Conservation (phyloP, 1,284 basidiomycete species). For the Veloboletus limbatus region DNA sequence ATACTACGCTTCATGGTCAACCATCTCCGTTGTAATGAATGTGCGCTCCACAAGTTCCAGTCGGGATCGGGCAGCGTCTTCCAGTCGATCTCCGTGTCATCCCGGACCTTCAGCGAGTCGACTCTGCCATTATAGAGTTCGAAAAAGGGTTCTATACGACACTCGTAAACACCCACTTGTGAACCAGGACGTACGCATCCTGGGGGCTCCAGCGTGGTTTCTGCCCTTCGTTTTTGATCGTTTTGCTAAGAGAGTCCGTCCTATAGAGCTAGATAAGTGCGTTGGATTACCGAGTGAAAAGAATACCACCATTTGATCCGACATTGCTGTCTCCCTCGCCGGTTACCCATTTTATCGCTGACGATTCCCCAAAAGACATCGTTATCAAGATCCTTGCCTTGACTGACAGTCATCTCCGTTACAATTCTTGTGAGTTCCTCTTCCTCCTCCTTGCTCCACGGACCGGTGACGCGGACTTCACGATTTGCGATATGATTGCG, state of each 20-base stretch:
- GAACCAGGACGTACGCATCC: constrained; percentile 75
- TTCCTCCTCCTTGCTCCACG: constrained; percentile 75
- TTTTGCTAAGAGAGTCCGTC: constrained; percentile 72
- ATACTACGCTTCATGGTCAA: constrained; percentile 70
- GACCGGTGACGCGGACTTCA: constrained; percentile 52
- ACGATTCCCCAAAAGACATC: constrained; percentile 82
- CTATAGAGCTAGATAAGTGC: constrained; percentile 36
- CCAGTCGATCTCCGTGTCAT: constrained; percentile 85
- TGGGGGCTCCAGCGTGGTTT: constrained; percentile 70
- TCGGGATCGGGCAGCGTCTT: constrained; percentile 65
- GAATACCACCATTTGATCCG: constrained; percentile 72
- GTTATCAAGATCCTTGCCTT: constrained; percentile 67
- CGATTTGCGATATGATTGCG: constrained; percentile 71
- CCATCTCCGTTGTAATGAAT: constrained; percentile 74
- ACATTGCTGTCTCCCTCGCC: constrained; percentile 74
- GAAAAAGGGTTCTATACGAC: background rate
- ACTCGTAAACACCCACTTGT: constrained; percentile 55
- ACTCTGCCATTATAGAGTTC: constrained; percentile 44
- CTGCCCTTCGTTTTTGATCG: constrained; percentile 64
- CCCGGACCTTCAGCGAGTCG: constrained; percentile 65
- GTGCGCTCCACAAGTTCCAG: constrained; percentile 83
- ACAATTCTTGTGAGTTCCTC: constrained; percentile 69
- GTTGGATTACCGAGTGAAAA: background rate
- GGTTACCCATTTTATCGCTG: constrained; percentile 70
- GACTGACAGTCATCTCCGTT: constrained; percentile 62